Base-by-base conservation (phyloP, 176 grass and related monocot genomes). In the Cocos nucifera region DNA sequence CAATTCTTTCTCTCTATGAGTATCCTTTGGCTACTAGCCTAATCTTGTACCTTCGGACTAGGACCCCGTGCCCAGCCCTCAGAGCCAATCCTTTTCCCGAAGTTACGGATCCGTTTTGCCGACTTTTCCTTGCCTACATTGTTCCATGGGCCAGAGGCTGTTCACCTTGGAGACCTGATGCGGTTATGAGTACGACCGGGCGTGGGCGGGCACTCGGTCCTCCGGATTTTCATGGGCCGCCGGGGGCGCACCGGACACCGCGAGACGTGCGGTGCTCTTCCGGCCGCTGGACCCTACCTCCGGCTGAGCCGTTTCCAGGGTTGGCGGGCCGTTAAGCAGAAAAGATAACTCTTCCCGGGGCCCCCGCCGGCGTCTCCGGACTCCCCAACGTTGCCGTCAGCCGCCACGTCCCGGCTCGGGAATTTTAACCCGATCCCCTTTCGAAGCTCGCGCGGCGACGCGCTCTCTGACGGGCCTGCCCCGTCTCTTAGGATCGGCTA, bases 11-110 rank as follows among this genome's bases (percentile, higher is more conserved):
- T n/a, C n/a, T n/a, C n/a, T n/a, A n/a, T n/a, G n/a, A n/a, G n/a
- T n/a, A n/a, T n/a, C n/a, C n/a, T n/a, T n/a, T n/a, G n/a, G n/a
- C n/a, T n/a, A n/a, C n/a, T n/a, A n/a, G n/a, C n/a, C n/a, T n/a
- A n/a, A n/a, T n/a, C n/a, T n/a, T n/a, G n/a, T n/a, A n/a, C n/a
- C n/a, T n/a, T n/a, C n/a, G n/a, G n/a, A n/a, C n/a, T n/a, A n/a
- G n/a, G n/a, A n/a, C 75, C 79, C 79, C 71, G 71, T 58, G 84
- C 75, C 79, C 62, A 79, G 27, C 52, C 84, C 74, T 87, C 35
- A 87, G 75, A 82, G 78, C 70, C 70, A 87, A 87, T 87, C 84
- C 70, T 87, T 87, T 87, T 87, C 65, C 67, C 61, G 80, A 88
- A 74, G 72, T 83, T 88, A 88, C 73, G 85, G 74, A 89, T 89